Evolutionary conservation across 2,329 filamentous ascomycete species (phyloP), one percentile per base, ranked within the genome.

Genomic region (Trichophyton verrucosum): DNA sequence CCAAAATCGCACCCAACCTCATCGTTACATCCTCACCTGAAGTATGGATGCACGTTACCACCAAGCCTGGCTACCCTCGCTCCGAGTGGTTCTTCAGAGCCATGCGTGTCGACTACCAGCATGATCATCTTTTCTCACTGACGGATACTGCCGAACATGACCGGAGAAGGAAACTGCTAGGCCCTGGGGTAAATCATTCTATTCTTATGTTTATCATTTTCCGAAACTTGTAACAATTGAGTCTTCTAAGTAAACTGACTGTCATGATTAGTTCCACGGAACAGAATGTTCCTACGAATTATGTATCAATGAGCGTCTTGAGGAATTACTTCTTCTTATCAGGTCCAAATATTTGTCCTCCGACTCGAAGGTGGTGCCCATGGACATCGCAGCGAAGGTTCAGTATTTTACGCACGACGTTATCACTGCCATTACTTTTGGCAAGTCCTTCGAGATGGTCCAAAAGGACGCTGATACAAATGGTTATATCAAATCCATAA

Each of bases 391-490:
- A 2, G 70, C 70, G 4, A 80, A 80, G 62, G 74, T 76, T 2
- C 78, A 81, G 47, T 82, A 75, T 70, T 78, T 83, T 60, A 81
- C 80, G 0, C 70, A 84, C 3, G 82, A 84, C 61, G 77, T 82
- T 44, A 81, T 85, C 64, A 80, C 76, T 38, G 75, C 77, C 49
- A 67, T 84, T 3, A 78, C 78, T 0, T 79, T 83, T 51, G 81
- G 81, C 9, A 66, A 73, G 60, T 62, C 77, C 2, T 79, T 81
- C 61, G 75, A 77, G n/a, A 74, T 77, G 65, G 70, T 80, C 38
- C 65, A 71, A 7, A 71, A 70, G 13, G 75, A 81, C 66, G 64
- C 68, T 3, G 79, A 82, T 60, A 68, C 76, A 6, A 72, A 75
- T 47, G 64, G 62, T 5, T 71, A 78, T 60, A 69, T 77, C 51